Evolutionary conservation across 306 rosid species (phyloP).

Genomic region (Vachellia pachyceras): DNA sequence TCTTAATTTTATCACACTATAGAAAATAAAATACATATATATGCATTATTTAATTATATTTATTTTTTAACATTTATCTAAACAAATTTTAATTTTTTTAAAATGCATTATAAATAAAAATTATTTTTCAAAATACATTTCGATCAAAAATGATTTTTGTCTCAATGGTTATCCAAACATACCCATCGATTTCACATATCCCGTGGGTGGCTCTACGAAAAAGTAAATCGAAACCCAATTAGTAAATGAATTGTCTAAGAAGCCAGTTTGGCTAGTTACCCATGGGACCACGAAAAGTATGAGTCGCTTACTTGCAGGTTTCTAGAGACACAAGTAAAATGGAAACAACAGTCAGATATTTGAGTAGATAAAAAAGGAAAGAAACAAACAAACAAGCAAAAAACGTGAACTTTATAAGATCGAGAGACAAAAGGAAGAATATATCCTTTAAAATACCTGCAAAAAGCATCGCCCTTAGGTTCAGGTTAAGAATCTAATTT

Average conservation of each 20-base stretch:
- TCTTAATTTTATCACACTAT: no score
- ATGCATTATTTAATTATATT: no score
- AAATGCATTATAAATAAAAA: no score
- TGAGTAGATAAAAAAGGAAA: slow-evolving; percentile 19
- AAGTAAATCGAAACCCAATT: no score
- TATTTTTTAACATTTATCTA: no score
- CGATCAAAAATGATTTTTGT: no score
- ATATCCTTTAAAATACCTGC: slow-evolving; percentile 52
- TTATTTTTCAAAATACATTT: no score
- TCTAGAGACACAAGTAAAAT: slow-evolving; percentile 22
- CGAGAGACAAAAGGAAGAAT: slow-evolving; percentile 85
- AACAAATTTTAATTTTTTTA: no score
- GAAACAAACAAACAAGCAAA: slow-evolving; percentile 16
- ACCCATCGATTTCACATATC: no score
- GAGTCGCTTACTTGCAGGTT: slow-evolving; percentile 11
- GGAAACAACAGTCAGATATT: slow-evolving; percentile 16
- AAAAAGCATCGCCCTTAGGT: slow-evolving; percentile 46
- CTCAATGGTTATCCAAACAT: no score
- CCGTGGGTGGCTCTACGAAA: no score
- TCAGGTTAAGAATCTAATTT: slow-evolving; percentile 67
- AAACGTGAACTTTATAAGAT: slow-evolving; percentile 51
- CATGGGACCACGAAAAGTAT: slow-evolving; percentile 56
- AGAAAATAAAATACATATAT: no score
- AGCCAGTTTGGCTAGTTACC: background rate
- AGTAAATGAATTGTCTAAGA: background rate